Base-by-base conservation (phyloP, 2,329 filamentous ascomycete species). In the Sclerotinia minor region DNA sequence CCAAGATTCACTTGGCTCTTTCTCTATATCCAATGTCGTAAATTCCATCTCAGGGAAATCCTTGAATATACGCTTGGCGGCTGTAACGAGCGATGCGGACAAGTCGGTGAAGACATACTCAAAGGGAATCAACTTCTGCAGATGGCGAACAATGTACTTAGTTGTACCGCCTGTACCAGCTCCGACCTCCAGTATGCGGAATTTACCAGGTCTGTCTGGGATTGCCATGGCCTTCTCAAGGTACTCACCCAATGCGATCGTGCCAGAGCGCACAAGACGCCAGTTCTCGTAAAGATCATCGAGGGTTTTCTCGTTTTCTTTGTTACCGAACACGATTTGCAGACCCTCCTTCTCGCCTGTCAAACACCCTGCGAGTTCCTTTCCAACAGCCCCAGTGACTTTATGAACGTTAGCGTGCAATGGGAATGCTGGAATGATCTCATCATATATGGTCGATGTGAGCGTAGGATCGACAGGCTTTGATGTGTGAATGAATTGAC, bases 351-450 rank as follows among this genome's bases (percentile, higher is more conserved):
- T 49, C 15, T 71, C 65, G 13, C 74, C 75, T 8, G 44, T 64
- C 6, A 77, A 53, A 50, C 72, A 75, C 19, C 64, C 35, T 0
- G 72, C 72, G 2, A 76, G 54, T 17, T 68, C 41, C 1, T 68
- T 69, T 5, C 73, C 75, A 2, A 70, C 67, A 0, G 65, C 58
- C 13, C 69, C 57, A 0, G 75, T 50, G 2, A 77, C 67, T 21
- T 73, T 73, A 61, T 68, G 61, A 8, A 69, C 71, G 7, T 24
- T 65, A 5, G 69, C 71, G 50, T 81, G 77, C 6, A 76, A 69
- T 0, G 80, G 79, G 45, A 75, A 77, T 15, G 72, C 58, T 1
- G 60, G 44, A 2, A 78, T 57, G 1, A 80, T 70, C 3, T 75
- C 58, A 1, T 73, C 52, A 38, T 73, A 74, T n/a, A 80, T 68